phyloP scores from a whole-genome alignment of 345 rosid species.

The Salix koriyanagi region DNA sequence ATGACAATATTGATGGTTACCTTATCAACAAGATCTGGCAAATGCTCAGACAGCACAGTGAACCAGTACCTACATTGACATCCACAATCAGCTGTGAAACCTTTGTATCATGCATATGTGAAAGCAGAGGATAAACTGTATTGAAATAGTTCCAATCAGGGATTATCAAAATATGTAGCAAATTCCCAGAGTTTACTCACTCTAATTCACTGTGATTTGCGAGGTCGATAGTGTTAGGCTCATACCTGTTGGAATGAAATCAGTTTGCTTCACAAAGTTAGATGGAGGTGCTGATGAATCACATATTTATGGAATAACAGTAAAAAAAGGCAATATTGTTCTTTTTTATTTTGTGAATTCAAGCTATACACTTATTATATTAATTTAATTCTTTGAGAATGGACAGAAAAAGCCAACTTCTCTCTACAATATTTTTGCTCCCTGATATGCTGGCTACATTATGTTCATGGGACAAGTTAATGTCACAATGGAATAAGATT shows the following conservation, averaged over 20 bases:
- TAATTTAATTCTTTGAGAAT: background rate
- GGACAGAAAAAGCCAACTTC: background rate
- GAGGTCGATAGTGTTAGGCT: constrained; percentile 93
- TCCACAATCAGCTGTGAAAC: constrained; percentile 11
- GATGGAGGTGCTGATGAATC: background rate
- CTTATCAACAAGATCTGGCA: constrained; percentile 94
- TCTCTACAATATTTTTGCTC: background rate
- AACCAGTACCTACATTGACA: constrained; percentile 79
- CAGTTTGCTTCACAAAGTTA: constrained; percentile 1
- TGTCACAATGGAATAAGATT: background rate
- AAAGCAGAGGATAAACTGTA: background rate
- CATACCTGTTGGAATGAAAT: constrained; percentile 55
- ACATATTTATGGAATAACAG: background rate
- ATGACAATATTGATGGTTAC: constrained; percentile 32
- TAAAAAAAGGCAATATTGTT: background rate
- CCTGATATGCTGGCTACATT: background rate
- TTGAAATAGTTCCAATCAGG: background rate
- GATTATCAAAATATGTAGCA: constrained; percentile 6
- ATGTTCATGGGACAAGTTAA: background rate
- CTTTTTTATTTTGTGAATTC: background rate
- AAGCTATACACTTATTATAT: background rate
- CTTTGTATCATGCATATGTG: background rate
- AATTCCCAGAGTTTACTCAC: constrained; percentile 48
- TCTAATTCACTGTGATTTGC: constrained; percentile 79
- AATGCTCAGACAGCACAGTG: constrained; percentile 86